A percentile compares a stretch with the other conserved stretches of the same genome.
Evolutionary conservation across 1,284 basidiomycete species (phyloP).

Genomic region (Rhodofomes roseus): DNA sequence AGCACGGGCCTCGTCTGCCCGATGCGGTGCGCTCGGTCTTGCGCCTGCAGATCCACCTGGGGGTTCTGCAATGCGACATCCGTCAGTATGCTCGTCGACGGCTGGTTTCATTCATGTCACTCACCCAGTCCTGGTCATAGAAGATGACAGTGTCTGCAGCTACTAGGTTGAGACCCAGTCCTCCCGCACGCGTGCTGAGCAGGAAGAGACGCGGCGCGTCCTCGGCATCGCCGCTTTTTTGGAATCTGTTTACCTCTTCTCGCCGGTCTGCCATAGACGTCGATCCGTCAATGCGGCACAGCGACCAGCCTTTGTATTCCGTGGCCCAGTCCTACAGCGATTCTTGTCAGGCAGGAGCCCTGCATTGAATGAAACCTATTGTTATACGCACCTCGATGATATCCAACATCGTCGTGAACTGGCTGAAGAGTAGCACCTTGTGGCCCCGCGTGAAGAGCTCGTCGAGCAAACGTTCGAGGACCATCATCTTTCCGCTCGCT

Average conservation of each 20-base stretch:
- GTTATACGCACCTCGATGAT: conserved; percentile 72
- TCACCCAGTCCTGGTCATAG: conserved; percentile 93
- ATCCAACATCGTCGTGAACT: conserved; percentile 95
- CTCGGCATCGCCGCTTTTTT: conserved; percentile 55
- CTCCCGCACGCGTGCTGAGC: conserved; percentile 90
- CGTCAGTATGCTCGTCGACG: conserved; percentile 6
- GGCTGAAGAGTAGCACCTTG: conserved; percentile 92
- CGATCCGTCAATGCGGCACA: conserved; percentile 90
- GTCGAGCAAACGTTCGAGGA: conserved; percentile 84
- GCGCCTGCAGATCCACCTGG: conserved; percentile 95
- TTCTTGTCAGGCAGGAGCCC: not conserved
- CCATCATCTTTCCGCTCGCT: conserved; percentile 94
- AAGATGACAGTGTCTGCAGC: conserved; percentile 95
- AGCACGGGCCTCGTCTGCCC: conserved; percentile 89
- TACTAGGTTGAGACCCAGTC: conserved; percentile 88
- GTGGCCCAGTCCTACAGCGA: conserved; percentile 83
- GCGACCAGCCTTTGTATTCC: conserved; percentile 74
- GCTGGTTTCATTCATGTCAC: conserved; percentile 18
- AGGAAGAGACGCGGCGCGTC: conserved; percentile 82
- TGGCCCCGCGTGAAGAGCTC: conserved; percentile 82
- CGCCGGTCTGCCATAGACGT: conserved; percentile 79
- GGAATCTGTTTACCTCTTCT: conserved; percentile 84
- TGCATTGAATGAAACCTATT: not conserved
- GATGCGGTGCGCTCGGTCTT: conserved; percentile 94
- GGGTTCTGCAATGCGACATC: conserved; percentile 62